A percentile compares a stretch with the other conserved stretches of the same genome.
These are phyloP conservation scores for Suillus discolor DNA, from an alignment of 768 basidiomycete species.

Conservation along the genomic window DNA sequence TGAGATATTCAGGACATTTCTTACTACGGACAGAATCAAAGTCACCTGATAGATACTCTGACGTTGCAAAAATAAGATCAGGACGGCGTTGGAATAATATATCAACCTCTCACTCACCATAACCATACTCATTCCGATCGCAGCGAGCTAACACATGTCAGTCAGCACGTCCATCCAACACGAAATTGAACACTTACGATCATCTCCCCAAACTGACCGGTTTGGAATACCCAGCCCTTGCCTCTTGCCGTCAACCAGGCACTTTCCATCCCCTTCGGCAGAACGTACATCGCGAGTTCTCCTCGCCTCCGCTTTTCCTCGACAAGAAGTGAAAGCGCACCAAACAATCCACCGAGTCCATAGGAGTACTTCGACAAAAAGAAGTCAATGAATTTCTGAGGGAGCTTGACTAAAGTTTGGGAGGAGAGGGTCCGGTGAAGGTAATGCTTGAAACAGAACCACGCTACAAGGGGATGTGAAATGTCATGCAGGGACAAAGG, in stretches of 20 bases:
- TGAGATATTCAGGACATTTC: not conserved
- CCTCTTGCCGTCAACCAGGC: conserved; percentile 83
- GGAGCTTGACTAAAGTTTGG: conserved; percentile 38
- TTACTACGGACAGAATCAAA: not conserved
- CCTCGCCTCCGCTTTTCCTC: conserved; percentile 88
- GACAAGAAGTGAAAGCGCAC: conserved; percentile 79
- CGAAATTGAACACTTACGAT: conserved; percentile 44
- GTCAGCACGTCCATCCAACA: conserved; percentile 13
- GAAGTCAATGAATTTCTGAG: conserved; percentile 51
- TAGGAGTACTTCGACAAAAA: conserved; percentile 72
- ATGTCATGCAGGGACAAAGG: not conserved
- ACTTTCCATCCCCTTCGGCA: conserved; percentile 90
- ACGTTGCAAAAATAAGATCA: conserved; percentile 10
- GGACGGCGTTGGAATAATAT: not conserved
- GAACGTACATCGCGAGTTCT: conserved; percentile 89
- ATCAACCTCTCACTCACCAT: conserved; percentile 54
- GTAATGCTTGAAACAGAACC: conserved; percentile 69
- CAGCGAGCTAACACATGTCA: conserved; percentile 48
- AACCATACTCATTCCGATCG: conserved; percentile 89
- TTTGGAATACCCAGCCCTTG: conserved; percentile 71
- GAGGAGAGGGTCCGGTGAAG: conserved; percentile 52
- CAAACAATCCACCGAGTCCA: conserved; percentile 71
- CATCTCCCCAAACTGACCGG: conserved; percentile 69
- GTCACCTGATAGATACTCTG: conserved; percentile 78
- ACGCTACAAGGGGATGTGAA: conserved; percentile 38